Evolutionary conservation across 2,329 filamentous ascomycete genomes (phyloP), one percentile per base, ranked within the genome.

Genomic region (Curvularia spicifera): DNA sequence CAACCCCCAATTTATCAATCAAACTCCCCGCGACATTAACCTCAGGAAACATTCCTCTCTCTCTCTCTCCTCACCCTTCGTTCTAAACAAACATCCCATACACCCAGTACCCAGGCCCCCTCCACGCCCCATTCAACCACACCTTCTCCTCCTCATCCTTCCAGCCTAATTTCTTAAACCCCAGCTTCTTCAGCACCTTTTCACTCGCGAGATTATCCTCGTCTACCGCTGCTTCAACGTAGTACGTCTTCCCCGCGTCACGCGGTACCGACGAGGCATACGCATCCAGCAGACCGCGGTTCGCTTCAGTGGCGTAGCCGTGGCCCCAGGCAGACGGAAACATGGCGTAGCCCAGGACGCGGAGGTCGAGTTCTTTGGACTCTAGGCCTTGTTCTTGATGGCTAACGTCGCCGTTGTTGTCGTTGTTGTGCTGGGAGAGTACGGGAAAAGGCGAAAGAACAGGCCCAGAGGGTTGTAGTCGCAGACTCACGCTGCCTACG

Each of bases 241-340:
- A 75, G 59, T n/a, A 51, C 51, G 1, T 56, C 35, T 58, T 50
- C 4, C 29, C 46, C 15, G 50, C 28, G 20, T 53, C 53, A 5
- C 33, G 15, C 15, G 28, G 9, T 9, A 39, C 44, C 8, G 20
- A n/a, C 5, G 28, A 51, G 1, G 49, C 47, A 20, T 71, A 73
- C 0, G 55, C 62, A 12, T 56, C 46, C 1, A 75, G 1, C 4
- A 74, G 4, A 7, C 51, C 70, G 2, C 50, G 29, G 3, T 43
- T 57, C 7, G 71, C 66, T 59, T 75, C 71, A 0, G 70, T 75
- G 4, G 65, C 71, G 40, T 72, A 72, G 1, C 71, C 71, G n/a
- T 63, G 66, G 2, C 71, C 71, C 52, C 65, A 66, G 4, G 61
- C 54, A 1, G 50, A 35, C 4, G 53, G 43, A 24, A 71, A 68